A percentile compares a stretch with the other conserved stretches of the same genome.
These are phyloP conservation scores for Cystofilobasidium macerans DNA, from an alignment of 768 basidiomycete species.

Conservation along the genomic window DNA sequence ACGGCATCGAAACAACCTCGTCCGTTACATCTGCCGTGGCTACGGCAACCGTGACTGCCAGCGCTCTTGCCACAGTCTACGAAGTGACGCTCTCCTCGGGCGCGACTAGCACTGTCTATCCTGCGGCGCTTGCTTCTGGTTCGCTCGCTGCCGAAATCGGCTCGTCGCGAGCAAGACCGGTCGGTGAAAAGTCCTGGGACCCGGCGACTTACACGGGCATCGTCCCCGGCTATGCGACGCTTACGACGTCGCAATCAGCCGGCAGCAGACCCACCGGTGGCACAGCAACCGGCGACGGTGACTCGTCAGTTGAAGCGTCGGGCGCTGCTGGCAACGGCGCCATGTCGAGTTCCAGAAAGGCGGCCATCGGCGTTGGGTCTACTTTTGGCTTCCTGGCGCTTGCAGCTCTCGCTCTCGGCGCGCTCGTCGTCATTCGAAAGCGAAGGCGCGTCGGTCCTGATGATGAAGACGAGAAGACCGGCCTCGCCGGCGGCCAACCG, in stretches of 20 bases:
- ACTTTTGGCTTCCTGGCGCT: conserved; percentile 7
- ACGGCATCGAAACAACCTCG: not conserved
- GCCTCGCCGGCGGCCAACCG: not conserved
- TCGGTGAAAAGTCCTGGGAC: not conserved
- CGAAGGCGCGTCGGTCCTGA: not conserved
- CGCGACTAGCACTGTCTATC: not conserved
- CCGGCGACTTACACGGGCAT: conserved; percentile 19
- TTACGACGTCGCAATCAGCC: not conserved
- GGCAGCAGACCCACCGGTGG: not conserved
- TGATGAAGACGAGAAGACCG: conserved; percentile 9
- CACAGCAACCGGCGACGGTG: not conserved
- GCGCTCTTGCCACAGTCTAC: not conserved
- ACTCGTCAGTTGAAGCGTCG: not conserved
- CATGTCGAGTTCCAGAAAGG: not conserved
- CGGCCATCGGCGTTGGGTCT: conserved; percentile 12
- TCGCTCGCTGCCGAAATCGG: not conserved
- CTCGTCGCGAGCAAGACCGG: not conserved
- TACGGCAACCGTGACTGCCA: not conserved
- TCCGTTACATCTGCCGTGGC: not conserved
- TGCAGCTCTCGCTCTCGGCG: not conserved
- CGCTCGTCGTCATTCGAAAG: conserved; percentile 1
- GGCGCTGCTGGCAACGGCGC: not conserved
- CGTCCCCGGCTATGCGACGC: conserved; percentile 6
- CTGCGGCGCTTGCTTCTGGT: not conserved
- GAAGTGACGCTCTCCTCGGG: not conserved